phyloP scores from a whole-genome alignment of 331 rosid species.

The Quercus tomentella region DNA sequence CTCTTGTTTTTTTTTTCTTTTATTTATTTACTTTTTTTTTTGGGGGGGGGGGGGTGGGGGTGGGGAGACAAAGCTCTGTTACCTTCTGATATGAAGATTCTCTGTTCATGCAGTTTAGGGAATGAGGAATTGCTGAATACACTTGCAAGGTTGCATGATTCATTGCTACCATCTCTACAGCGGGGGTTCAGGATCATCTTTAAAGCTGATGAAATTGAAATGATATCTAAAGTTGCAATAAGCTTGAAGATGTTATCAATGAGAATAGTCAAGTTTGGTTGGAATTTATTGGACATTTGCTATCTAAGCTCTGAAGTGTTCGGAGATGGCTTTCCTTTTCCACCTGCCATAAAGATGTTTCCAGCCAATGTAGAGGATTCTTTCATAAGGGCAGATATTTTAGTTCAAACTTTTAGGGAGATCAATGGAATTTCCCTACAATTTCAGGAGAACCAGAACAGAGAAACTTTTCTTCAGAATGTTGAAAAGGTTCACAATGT shows the following conservation, averaged over 20 bases:
- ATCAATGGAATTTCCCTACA: constrained; percentile 58
- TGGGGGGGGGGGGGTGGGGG: too few species aligned
- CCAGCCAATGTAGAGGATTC: constrained; percentile 97
- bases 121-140: constrained; percentile 71
- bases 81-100: not conserved
- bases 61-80: not conserved
- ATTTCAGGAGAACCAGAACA: constrained; percentile 45
- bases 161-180: constrained; percentile 80
- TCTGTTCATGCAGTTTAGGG: constrained; percentile 56
- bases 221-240: constrained; percentile 37
- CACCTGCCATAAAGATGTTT: constrained; percentile 74
- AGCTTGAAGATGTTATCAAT: constrained; percentile 73
- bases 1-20: not conserved
- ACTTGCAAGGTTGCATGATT: constrained; percentile 89
- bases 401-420: constrained; percentile 83
- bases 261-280: constrained; percentile 78
- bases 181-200: constrained; percentile 61
- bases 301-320: constrained; percentile 78
- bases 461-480: constrained; percentile 72
- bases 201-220: constrained; percentile 43
- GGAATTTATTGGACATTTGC: constrained; percentile 72
- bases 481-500: constrained; percentile 57
- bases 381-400: constrained; percentile 74
- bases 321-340: constrained; percentile 48
- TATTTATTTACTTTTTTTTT: too few species aligned